Conservation (phyloP, 2,329 filamentous ascomycete species). For the Pseudomassariella vexata region DNA sequence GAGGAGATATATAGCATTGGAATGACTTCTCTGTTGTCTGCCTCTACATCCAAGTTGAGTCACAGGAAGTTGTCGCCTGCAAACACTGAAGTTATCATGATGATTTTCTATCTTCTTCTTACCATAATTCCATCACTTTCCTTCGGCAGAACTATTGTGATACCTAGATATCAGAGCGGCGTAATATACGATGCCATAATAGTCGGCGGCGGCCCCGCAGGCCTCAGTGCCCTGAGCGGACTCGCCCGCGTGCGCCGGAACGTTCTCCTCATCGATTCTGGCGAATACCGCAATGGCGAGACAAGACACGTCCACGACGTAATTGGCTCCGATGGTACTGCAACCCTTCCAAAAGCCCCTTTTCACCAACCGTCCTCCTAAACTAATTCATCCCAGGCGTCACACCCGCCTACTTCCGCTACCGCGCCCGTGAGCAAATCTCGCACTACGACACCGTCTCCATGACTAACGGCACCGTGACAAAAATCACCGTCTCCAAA, state of each 20-base stretch:
- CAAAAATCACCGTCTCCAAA: conserved; percentile 29
- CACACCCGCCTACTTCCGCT: conserved; percentile 48
- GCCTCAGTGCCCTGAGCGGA: conserved; percentile 47
- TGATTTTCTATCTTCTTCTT: no score
- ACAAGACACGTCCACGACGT: conserved; percentile 59
- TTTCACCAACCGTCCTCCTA: no score
- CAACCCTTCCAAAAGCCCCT: no score
- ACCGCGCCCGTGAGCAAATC: conserved; percentile 46
- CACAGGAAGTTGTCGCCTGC: no score
- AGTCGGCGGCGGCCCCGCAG: conserved; percentile 52
- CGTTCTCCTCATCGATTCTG: conserved; percentile 52
- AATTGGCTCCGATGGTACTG: conserved; percentile 51
- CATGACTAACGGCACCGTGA: conserved; percentile 48
- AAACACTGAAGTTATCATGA: no score
- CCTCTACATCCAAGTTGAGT: no score
- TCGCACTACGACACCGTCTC: conserved; percentile 41
- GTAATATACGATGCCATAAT: conserved; percentile 51
- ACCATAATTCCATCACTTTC: no score
- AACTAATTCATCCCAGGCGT: conserved; percentile 33
- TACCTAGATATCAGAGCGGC: no score
- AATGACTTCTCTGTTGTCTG: no score
- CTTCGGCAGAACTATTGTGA: no score
- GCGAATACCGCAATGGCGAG: conserved; percentile 48
- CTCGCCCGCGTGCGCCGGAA: conserved; percentile 53
- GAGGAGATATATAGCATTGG: no score